Conservation (phyloP, 2,329 filamentous ascomycete species). For the Monilinia fructigena region DNA sequence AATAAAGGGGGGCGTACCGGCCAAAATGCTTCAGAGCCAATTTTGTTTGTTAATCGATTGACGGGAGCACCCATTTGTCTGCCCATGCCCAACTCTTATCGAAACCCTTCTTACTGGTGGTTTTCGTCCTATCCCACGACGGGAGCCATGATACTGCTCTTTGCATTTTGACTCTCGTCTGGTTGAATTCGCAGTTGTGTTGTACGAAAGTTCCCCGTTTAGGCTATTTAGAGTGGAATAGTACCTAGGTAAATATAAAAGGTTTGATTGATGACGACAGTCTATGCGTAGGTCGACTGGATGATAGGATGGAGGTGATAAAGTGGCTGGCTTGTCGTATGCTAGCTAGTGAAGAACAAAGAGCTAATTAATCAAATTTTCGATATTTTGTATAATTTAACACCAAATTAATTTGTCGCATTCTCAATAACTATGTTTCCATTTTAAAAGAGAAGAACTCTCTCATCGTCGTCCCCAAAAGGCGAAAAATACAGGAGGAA, state of each 20-base stretch:
- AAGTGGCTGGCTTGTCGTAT: not conserved
- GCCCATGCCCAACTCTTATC: slow-evolving; percentile 69
- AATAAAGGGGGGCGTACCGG: slow-evolving; percentile 44
- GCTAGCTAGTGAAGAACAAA: not conserved
- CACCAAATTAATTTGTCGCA: slow-evolving; percentile 17
- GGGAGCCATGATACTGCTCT: slow-evolving; percentile 39
- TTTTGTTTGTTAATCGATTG: slow-evolving; percentile 76
- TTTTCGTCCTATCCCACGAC: slow-evolving; percentile 56
- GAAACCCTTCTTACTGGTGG: slow-evolving; percentile 62
- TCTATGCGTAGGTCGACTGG: not conserved
- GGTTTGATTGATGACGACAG: slow-evolving; percentile 16
- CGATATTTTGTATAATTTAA: not conserved
- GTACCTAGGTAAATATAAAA: not conserved
- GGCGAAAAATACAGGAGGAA: slow-evolving; percentile 2
- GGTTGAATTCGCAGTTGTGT: slow-evolving; percentile 32
- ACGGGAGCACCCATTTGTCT: slow-evolving; percentile 71
- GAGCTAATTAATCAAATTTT: not conserved
- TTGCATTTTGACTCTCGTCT: slow-evolving; percentile 36
- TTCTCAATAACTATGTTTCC: slow-evolving; percentile 1
- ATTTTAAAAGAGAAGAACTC: not conserved
- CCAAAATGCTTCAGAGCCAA: slow-evolving; percentile 82
- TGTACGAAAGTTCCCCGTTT: slow-evolving; percentile 20
- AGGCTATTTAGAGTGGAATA: slow-evolving; percentile 21
- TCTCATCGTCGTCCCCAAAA: slow-evolving; percentile 12
- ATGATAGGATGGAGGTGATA: too few species aligned